These are phyloP conservation scores for Simplicillium aogashimaense DNA, from an alignment of 2,329 filamentous ascomycete species.

Conservation along the genomic window DNA sequence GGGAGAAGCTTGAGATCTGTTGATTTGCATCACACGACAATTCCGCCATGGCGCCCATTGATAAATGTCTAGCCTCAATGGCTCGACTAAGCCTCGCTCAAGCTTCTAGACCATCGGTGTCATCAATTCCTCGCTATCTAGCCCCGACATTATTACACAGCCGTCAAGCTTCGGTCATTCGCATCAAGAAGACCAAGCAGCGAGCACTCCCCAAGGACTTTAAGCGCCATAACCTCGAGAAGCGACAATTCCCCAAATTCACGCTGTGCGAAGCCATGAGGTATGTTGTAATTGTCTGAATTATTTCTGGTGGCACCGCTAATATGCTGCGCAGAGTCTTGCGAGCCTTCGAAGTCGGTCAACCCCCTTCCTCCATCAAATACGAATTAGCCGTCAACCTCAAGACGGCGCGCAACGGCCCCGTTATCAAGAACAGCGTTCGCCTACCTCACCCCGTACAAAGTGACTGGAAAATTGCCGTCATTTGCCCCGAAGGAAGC, in stretches of 20 bases:
- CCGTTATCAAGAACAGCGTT: constrained; percentile 78
- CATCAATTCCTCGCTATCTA: constrained; percentile 38
- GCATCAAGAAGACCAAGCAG: constrained; percentile 46
- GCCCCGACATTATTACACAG: constrained; percentile 34
- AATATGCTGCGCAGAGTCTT: constrained; percentile 56
- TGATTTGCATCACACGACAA: too few species aligned
- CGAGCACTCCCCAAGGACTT: constrained; percentile 55
- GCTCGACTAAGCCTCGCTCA: constrained; percentile 37
- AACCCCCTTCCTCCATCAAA: constrained; percentile 61
- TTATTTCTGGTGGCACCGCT: not conserved
- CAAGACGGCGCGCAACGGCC: constrained; percentile 74
- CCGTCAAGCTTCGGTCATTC: constrained; percentile 28
- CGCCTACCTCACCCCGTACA: constrained; percentile 83
- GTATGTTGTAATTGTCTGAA: constrained; percentile 33
- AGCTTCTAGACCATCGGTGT: constrained; percentile 28
- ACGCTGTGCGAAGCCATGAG: constrained; percentile 88
- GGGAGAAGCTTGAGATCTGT: too few species aligned
- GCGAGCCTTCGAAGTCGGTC: constrained; percentile 84
- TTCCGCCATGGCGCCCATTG: constrained; percentile 37
- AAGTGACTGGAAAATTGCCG: constrained; percentile 79
- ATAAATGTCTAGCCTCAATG: constrained; percentile 44
- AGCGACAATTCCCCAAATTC: constrained; percentile 56
- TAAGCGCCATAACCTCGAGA: constrained; percentile 55
- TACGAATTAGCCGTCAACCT: constrained; percentile 85
- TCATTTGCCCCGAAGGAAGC: constrained; percentile 79